phyloP scores from a whole-genome alignment of 2,329 filamentous ascomycete species.

The Incumbomyces lentus region DNA sequence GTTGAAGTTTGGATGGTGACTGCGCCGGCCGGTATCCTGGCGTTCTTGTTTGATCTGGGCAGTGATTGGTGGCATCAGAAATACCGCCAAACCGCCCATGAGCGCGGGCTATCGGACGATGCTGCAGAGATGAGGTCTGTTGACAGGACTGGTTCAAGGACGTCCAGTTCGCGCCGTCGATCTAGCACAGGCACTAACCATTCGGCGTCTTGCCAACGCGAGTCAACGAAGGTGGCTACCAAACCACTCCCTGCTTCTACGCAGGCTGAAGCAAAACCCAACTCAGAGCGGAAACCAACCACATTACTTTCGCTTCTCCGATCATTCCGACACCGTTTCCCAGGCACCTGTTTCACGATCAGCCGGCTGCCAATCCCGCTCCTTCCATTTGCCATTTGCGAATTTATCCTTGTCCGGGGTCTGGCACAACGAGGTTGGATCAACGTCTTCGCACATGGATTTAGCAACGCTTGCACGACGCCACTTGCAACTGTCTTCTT shows the following conservation, averaged over 20 bases:
- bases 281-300: neutral
- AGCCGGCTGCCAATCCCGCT: constrained; percentile 16
- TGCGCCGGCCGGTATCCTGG: constrained; percentile 17
- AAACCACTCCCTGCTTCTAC: neutral
- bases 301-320: constrained; percentile 12
- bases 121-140: constrained; percentile 10
- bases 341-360: constrained; percentile 14
- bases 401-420: constrained; percentile 21
- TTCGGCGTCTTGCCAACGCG: too few species aligned
- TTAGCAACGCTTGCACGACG: constrained; percentile 17
- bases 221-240: neutral
- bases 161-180: neutral
- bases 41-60: constrained; percentile 17
- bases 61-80: constrained; percentile 14
- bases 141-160: neutral
- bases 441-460: constrained; percentile 16
- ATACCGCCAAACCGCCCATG: constrained; percentile 3
- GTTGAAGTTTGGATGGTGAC: constrained; percentile 22
- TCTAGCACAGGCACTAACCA: neutral
- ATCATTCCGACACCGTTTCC: constrained; percentile 13
- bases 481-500: constrained; percentile 18
- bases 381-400: constrained; percentile 21
- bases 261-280: neutral
- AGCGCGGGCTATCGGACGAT: constrained; percentile 8
- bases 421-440: constrained; percentile 20